Evolutionary conservation across 2,329 filamentous ascomycete genomes (phyloP), one percentile per base, ranked within the genome.

Genomic region (Metarhizium guizhouense): DNA sequence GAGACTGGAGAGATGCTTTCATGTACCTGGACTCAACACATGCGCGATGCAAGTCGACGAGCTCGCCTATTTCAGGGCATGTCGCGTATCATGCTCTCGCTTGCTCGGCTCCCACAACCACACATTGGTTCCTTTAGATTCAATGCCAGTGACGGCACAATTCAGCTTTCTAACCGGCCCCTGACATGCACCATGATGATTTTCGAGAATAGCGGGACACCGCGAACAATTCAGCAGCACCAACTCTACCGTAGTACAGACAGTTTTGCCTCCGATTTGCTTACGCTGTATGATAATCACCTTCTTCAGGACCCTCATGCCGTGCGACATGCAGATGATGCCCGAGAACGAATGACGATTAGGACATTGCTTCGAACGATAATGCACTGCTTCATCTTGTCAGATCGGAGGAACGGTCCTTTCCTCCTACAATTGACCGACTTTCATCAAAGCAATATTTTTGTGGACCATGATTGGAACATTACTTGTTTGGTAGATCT

Each of bases 401-500:
- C 52, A 36, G 57, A 61, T 18, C 48, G 32, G n/a, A 57, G 57
- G 16, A 30, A 65, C 47, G 65, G 65, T 5, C 66, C 65, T 3
- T 70, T 61, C 54, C 52, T 60, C 53, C 57, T 69, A 3, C 58
- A 62, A 52, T 49, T 69, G 29, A 69, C 67, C 34, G 66, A 71
- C 56, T 57, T 71, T 34, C 64, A 70, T 61, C 58, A 54, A 43
- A 68, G 66, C 53, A 71, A 71, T 52, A 67, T 72, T 43, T 67
- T 70, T 40, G 67, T 71, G 6, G 67, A 71, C 52, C 56, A 67
- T 49, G 53, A 69, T 42, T 68, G 65, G 66, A 69, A 71, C 43
- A 58, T 70, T 38, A 67, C 62, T 16, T 62, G 60, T 54, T 50
- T 70, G 7, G 64, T 72, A 16, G 67, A 72, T 54, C 63, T 66